A percentile compares a stretch with the other conserved stretches of the same genome.
Conservation (phyloP, 306 rosid species). For the Cicer cuneatum region DNA sequence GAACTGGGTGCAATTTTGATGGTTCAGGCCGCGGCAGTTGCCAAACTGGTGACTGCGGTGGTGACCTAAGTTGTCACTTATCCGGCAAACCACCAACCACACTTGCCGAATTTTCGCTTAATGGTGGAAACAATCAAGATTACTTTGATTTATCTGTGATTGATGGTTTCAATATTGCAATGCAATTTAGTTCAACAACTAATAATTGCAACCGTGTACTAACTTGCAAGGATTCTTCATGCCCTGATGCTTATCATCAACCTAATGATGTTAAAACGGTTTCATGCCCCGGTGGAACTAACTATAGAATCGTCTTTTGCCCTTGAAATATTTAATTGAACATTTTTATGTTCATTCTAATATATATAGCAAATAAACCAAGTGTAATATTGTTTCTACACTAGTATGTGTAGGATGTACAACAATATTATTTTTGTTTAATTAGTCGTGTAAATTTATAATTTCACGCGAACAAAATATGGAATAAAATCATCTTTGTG, state of each 20-base stretch:
- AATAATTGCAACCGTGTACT: neutral
- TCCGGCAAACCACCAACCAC: conserved; percentile 1
- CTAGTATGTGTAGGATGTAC: too few relatives aligned
- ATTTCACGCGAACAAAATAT: too few relatives aligned
- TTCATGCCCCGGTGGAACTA: conserved; percentile 22
- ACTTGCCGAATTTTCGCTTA: conserved; percentile 10
- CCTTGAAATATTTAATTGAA: neutral
- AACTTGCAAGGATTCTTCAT: neutral
- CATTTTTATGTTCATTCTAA: neutral
- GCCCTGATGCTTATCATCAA: neutral
- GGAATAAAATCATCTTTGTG: too few relatives aligned
- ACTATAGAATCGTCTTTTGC: conserved; percentile 2
- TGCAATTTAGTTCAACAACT: conserved; percentile 6
- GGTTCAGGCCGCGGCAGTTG: conserved; percentile 53
- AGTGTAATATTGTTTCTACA: too few relatives aligned
- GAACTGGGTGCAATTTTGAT: conserved; percentile 68
- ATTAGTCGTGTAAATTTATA: too few relatives aligned
- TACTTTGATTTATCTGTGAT: neutral
- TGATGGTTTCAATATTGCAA: conserved; percentile 31
- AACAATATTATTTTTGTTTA: too few relatives aligned
- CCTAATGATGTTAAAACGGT: neutral
- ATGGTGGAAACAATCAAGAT: neutral
- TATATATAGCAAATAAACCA: too few relatives aligned
- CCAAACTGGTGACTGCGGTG: conserved; percentile 65
- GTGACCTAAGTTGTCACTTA: conserved; percentile 29